These are phyloP conservation scores for Myxozyma udenii DNA, from an alignment of 805 yeast species.

Conservation along the genomic window DNA sequence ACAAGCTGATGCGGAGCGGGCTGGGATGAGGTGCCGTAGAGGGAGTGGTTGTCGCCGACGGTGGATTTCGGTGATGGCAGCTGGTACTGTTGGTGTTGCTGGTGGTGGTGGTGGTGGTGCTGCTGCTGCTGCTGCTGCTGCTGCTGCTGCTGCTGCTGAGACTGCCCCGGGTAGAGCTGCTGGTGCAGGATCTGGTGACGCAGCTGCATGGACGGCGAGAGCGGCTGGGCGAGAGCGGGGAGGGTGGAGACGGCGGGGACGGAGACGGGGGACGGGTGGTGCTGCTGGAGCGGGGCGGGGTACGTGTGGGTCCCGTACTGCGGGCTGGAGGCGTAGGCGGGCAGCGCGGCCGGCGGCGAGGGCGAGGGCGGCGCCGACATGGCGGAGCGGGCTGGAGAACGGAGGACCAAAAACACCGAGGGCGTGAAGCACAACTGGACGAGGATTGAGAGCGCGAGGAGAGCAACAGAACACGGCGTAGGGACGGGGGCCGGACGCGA, in stretches of 20 bases:
- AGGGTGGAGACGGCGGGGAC: slow-evolving; percentile 1
- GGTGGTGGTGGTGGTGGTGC: slow-evolving; percentile 1
- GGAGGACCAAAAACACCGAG: too few species aligned
- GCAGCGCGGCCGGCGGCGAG: background rate
- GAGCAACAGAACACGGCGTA: too few species aligned
- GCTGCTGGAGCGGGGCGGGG: background rate
- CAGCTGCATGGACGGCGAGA: background rate
- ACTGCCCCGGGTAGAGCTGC: slow-evolving; percentile 2
- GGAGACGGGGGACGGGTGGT: slow-evolving; percentile 2
- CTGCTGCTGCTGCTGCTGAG: background rate
- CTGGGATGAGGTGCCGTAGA: background rate
- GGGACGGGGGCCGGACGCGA: too few species aligned
- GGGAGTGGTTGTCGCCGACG: background rate
- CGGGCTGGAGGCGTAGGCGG: background rate
- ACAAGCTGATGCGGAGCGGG: background rate
- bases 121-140: slow-evolving; percentile 10
- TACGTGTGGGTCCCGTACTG: background rate
- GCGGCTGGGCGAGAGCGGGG: background rate
- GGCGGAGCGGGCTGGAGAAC: too few species aligned
- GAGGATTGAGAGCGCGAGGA: too few species aligned
- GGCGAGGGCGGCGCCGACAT: slow-evolving; percentile 4
- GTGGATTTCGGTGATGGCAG: slow-evolving; percentile 6
- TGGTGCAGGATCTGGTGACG: slow-evolving; percentile 5
- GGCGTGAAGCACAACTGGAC: too few species aligned
- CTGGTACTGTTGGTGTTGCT: slow-evolving; percentile 4